These are phyloP conservation scores for Fusarium sororula DNA, from an alignment of 2,329 filamentous ascomycete species.

Conservation along the genomic window DNA sequence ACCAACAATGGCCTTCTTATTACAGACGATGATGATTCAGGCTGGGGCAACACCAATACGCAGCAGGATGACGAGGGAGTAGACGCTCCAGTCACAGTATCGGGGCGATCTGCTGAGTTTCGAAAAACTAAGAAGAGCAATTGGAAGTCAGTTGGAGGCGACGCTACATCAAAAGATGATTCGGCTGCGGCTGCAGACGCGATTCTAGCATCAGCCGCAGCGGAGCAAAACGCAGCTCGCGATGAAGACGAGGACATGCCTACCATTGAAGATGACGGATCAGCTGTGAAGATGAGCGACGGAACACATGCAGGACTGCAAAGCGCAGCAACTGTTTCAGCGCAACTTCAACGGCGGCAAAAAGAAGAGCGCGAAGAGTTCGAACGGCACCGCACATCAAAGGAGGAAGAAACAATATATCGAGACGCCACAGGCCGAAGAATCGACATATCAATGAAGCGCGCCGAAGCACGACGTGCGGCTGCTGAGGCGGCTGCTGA, in stretches of 20 bases:
- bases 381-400: conserved; percentile 53
- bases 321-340: conserved; percentile 79
- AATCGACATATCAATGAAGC: conserved; percentile 90
- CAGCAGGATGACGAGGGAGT: conserved; percentile 63
- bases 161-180: conserved; percentile 46
- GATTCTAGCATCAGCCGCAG: conserved; percentile 77
- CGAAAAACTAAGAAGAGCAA: conserved; percentile 79
- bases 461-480: conserved; percentile 80
- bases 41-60: conserved; percentile 55
- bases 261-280: conserved; percentile 55
- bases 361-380: conserved; percentile 68
- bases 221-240: conserved; percentile 67
- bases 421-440: conserved; percentile 94
- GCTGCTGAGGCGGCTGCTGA: conserved; percentile 69
- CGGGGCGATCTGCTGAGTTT: conserved; percentile 68
- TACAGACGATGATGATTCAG: conserved; percentile 69
- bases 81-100: conserved; percentile 59
- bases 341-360: conserved; percentile 72
- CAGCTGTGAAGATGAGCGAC: conserved; percentile 78
- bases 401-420: conserved; percentile 85
- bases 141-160: conserved; percentile 76
- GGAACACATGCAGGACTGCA: conserved; percentile 90
- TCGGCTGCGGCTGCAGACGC: conserved; percentile 76
- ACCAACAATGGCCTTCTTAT: conserved; percentile 68
- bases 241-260: conserved; percentile 61